Evolutionary conservation across 2,329 filamentous ascomycete species (phyloP).

Genomic region (Bipolaris gigantea): DNA sequence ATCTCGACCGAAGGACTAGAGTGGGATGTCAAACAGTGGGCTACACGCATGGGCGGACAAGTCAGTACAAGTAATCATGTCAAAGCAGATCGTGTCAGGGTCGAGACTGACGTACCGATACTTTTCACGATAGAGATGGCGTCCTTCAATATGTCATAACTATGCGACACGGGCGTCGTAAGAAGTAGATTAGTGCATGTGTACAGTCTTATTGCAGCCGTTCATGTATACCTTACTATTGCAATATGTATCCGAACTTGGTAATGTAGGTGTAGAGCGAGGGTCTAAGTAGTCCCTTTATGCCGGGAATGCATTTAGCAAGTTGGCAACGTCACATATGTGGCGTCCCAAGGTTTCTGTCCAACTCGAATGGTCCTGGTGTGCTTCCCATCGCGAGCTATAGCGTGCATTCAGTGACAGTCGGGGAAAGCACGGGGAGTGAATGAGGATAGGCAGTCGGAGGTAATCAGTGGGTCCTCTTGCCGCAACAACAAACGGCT

Average conservation of each 20-base stretch:
- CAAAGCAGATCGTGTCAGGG: conserved; percentile 43
- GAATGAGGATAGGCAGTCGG: not conserved
- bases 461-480: not conserved
- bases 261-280: not conserved
- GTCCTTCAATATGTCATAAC: not conserved
- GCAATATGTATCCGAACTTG: not conserved
- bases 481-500: not conserved
- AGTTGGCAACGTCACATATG: not conserved
- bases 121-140: conserved; percentile 53
- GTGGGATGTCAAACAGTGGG: conserved; percentile 88
- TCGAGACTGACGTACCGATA: conserved; percentile 48
- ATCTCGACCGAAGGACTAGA: conserved; percentile 81
- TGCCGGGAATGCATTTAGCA: not conserved
- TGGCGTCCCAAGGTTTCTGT: not conserved
- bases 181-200: not conserved
- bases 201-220: not conserved
- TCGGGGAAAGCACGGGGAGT: conserved; percentile 5
- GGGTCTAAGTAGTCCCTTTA: not conserved
- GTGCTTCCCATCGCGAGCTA: not conserved
- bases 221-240: not conserved
- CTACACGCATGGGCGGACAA: conserved; percentile 57
- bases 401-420: not conserved
- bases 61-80: conserved; percentile 57
- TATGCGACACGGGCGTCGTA: not conserved
- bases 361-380: not conserved